Percentiles rank a stretch among this genome's conserved stretches.
Evolutionary conservation across 176 grass and related monocot genomes (phyloP).

Genomic region (Areca catechu): DNA sequence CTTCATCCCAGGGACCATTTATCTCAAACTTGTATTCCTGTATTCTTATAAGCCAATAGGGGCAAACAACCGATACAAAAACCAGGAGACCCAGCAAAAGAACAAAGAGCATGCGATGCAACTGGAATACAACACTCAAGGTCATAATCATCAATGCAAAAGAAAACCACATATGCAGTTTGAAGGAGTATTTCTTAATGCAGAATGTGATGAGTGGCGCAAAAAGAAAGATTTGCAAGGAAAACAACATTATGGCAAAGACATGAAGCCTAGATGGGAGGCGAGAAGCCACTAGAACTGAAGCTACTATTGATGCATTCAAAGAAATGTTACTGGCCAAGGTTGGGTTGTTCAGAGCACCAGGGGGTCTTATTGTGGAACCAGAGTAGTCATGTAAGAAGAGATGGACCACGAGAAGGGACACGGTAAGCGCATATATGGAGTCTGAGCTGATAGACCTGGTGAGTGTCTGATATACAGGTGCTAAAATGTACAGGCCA

Average conservation of each 20-base stretch:
- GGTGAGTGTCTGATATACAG: constrained; percentile 78
- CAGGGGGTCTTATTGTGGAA: constrained; percentile 69
- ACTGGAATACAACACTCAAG: constrained; percentile 44
- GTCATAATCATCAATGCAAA: constrained; percentile 44
- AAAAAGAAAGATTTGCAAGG: constrained; percentile 84
- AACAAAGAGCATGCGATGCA: constrained; percentile 67
- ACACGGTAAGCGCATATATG: constrained; percentile 63
- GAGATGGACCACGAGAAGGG: constrained; percentile 81
- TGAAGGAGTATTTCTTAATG: constrained; percentile 79
- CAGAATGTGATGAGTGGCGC: constrained; percentile 77
- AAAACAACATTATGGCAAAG: constrained; percentile 90
- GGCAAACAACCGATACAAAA: constrained; percentile 73
- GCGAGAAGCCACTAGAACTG: constrained; percentile 76
- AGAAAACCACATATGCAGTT: constrained; percentile 59
- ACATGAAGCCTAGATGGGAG: constrained; percentile 78
- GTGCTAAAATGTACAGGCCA: constrained; percentile 78
- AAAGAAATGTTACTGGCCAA: constrained; percentile 80
- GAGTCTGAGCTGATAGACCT: constrained; percentile 96
- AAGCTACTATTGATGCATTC: constrained; percentile 84
- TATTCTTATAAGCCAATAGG: constrained; percentile 88
- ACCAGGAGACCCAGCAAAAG: constrained; percentile 39
- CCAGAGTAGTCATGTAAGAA: constrained; percentile 88
- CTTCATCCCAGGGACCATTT: constrained; percentile 91
- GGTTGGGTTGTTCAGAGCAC: constrained; percentile 76
- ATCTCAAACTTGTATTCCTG: constrained; percentile 99